Evolutionary conservation across 116 monocot genomes (phyloP).

Genomic region (Iris pallida): DNA sequence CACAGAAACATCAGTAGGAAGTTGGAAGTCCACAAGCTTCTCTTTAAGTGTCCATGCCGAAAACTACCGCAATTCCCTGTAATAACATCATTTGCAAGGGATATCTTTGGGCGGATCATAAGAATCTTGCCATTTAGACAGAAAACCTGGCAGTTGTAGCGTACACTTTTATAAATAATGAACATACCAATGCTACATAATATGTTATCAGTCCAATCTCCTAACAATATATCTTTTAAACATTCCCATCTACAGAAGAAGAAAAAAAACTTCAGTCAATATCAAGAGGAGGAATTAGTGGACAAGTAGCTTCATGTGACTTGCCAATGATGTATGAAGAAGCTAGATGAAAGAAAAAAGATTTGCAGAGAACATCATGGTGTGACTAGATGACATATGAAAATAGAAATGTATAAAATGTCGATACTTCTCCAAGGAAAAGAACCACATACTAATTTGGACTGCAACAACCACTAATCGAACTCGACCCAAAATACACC

Average conservation of each 20-base stretch:
- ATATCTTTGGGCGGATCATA: conserved; percentile 97
- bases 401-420: too few species aligned
- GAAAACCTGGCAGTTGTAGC: conserved; percentile 98
- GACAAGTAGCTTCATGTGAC: background rate
- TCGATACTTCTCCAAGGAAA: too few species aligned
- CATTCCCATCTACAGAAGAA: conserved; percentile 87
- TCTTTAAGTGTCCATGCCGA: conserved; percentile 88
- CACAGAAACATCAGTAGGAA: conserved; percentile 65
- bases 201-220: conserved; percentile 79
- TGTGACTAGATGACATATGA: too few species aligned
- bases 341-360: too few species aligned
- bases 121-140: conserved; percentile 80
- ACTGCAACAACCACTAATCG: too few species aligned
- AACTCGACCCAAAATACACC: too few species aligned
- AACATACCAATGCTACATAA: conserved; percentile 97
- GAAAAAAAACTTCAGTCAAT: conserved; percentile 4
- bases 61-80: conserved; percentile 94
- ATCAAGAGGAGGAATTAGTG: background rate
- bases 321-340: background rate
- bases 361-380: too few species aligned
- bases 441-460: too few species aligned
- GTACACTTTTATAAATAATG: conserved; percentile 75
- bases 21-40: conserved; percentile 70
- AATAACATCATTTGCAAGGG: conserved; percentile 98
- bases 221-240: conserved; percentile 67